Evolutionary conservation across 768 basidiomycete genomes (phyloP).

Genomic region (Termitomyces titanicus): DNA sequence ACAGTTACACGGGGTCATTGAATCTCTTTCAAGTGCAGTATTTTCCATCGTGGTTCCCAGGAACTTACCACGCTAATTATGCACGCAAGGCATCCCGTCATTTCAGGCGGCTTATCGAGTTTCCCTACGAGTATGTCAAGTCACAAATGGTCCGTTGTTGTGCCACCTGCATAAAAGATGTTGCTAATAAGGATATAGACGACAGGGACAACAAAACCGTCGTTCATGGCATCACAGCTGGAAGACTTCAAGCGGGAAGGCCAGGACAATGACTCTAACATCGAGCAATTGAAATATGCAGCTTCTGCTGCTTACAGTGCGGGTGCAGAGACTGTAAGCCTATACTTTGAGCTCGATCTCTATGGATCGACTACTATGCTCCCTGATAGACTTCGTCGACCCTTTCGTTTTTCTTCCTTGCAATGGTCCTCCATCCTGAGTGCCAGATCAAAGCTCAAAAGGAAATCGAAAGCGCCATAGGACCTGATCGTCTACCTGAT

Average conservation of each 20-base stretch:
- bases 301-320: neutral
- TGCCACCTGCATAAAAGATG: too few species aligned
- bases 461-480: constrained; percentile 21
- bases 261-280: neutral
- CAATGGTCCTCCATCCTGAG: constrained; percentile 20
- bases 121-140: neutral
- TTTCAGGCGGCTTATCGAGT: neutral
- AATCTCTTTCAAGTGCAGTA: constrained; percentile 7
- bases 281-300: neutral
- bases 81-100: neutral
- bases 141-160: neutral
- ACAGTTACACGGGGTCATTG: neutral
- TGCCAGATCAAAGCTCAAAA: constrained; percentile 16
- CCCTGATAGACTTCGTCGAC: neutral
- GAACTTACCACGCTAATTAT: neutral
- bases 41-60: constrained; percentile 13
- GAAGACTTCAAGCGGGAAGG: neutral
- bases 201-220: neutral
- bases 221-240: neutral
- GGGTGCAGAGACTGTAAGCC: neutral
- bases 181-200: neutral
- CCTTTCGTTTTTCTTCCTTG: constrained; percentile 10
- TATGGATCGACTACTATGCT: neutral
- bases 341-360: neutral
- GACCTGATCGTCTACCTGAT: constrained; percentile 8